Base-by-base conservation (phyloP, 2,329 filamentous ascomycete species). In the Onygena corvina region DNA sequence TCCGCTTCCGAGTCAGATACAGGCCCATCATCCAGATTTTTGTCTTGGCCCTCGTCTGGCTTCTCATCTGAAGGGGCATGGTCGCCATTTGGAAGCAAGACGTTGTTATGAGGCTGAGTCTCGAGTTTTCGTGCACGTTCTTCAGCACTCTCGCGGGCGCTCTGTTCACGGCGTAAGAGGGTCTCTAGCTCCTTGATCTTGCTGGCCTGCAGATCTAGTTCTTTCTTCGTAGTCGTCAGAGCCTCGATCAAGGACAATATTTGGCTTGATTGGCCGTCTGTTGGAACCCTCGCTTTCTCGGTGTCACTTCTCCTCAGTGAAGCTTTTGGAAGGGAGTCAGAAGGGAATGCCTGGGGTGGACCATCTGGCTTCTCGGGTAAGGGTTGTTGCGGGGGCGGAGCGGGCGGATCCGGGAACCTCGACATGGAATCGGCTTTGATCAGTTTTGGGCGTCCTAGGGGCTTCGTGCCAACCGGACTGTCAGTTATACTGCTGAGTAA, bases 331-430 rank as follows among this genome's bases (percentile, higher is more conserved):
- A 71, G 63, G 0, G 76, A 60, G 14, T 67, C 67, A 27, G 70
- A 67, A 36, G 64, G 67, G 58, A 47, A 34, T 69, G 74, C 50
- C 66, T 72, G 64, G 12, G 61, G 59, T 21, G 58, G 58, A 12
- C 76, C 79, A 65, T 94, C 87, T 0, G 90, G 90, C 64, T 95
- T 95, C 62, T 95, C 89, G 1, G 90, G 90, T 4, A 96, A 72
- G 11, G 90, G 90, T 58, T 94, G 89, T 58, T 94, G 88, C 23
- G 90, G 90, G 21, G 90, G 90, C 5, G 90, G 90, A 18, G 89
- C 90, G 3, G 90, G 90, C 46, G 90, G 90, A 51, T 95, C 89
- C 1, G 86, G 92, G 63, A 95, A 96, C 47, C 88, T 79, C 3
- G 85, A 79, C 59, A 92, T 90, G 34, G 81, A 72, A 60, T 94